These are phyloP conservation scores for Amanita fuliginea DNA, from an alignment of 768 basidiomycete species.

Conservation along the genomic window DNA sequence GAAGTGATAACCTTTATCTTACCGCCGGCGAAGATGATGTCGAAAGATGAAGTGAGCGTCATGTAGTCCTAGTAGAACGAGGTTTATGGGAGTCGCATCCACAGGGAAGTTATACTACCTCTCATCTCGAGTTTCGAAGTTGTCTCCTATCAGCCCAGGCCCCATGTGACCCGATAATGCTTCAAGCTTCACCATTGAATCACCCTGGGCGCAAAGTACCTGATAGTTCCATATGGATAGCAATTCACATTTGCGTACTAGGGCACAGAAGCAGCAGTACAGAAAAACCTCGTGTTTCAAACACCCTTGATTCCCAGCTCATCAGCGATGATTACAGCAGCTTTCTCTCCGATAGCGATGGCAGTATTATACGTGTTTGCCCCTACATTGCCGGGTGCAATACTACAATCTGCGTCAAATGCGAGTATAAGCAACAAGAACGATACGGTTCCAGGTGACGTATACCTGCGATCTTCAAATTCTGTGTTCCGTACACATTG, in stretches of 20 bases:
- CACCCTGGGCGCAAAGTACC: too few relatives aligned
- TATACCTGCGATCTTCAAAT: constrained; percentile 48
- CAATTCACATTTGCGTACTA: too few relatives aligned
- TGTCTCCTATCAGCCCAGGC: too few relatives aligned
- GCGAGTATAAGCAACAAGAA: neutral
- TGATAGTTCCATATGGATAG: too few relatives aligned
- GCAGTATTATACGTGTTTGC: constrained; percentile 33
- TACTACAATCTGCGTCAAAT: constrained; percentile 21
- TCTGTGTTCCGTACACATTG: constrained; percentile 49
- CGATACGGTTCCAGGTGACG: neutral
- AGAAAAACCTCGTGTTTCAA: neutral
- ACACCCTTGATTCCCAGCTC: constrained; percentile 26
- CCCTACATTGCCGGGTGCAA: constrained; percentile 26
- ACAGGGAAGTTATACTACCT: too few relatives aligned
- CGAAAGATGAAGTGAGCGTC: constrained; percentile 15
- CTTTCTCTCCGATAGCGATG: constrained; percentile 48
- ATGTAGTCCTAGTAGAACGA: too few relatives aligned
- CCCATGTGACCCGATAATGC: too few relatives aligned
- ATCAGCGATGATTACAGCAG: constrained; percentile 45
- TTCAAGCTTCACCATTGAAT: too few relatives aligned
- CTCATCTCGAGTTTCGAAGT: too few relatives aligned
- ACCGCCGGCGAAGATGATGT: constrained; percentile 54
- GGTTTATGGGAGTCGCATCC: too few relatives aligned
- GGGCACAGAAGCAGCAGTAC: too few relatives aligned
- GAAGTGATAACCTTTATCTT: neutral